Percentiles rank a stretch among this genome's conserved stretches.
Evolutionary conservation across 345 rosid genomes (phyloP).

Genomic region (Carallia brachiata): DNA sequence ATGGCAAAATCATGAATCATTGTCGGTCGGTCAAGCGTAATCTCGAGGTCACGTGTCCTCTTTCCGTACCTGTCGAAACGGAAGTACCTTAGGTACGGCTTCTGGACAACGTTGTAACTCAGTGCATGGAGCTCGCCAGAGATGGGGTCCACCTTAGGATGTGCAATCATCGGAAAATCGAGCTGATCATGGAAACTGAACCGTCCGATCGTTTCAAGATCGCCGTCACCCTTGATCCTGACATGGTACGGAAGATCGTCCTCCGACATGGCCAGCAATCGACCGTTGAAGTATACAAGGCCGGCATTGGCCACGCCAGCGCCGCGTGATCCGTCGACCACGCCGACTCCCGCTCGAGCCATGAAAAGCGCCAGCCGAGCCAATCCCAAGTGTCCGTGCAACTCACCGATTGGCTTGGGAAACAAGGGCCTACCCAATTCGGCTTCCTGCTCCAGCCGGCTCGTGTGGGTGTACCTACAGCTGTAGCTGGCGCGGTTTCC

Average conservation of each 20-base stretch:
- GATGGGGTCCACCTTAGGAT: conserved; percentile 69
- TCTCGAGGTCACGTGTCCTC: conserved; percentile 49
- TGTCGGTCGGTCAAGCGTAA: conserved; percentile 47
- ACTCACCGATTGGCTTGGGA: conserved; percentile 75
- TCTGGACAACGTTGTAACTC: conserved; percentile 51
- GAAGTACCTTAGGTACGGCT: conserved; percentile 61
- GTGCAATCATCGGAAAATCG: conserved; percentile 60
- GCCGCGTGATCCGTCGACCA: conserved; percentile 56
- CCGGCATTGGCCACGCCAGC: conserved; percentile 76
- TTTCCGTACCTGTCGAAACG: conserved; percentile 43
- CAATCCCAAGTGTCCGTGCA: conserved; percentile 68
- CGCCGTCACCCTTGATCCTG: conserved; percentile 43
- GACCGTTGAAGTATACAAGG: conserved; percentile 55
- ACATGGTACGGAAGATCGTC: conserved; percentile 78
- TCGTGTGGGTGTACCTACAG: conserved; percentile 64
- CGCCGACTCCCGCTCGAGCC: conserved; percentile 52
- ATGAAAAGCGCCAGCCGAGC: conserved; percentile 54
- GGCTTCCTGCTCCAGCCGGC: conserved; percentile 59
- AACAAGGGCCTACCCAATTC: conserved; percentile 52
- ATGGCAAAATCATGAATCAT: conserved; percentile 79
- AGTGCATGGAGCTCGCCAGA: conserved; percentile 59
- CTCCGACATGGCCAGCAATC: conserved; percentile 76
- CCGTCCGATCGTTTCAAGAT: conserved; percentile 55
- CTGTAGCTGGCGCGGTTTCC: conserved; percentile 49
- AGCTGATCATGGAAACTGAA: conserved; percentile 56